phyloP scores from a whole-genome alignment of 192 early-diverging fungal genomes.

The Mortierella antarctica region DNA sequence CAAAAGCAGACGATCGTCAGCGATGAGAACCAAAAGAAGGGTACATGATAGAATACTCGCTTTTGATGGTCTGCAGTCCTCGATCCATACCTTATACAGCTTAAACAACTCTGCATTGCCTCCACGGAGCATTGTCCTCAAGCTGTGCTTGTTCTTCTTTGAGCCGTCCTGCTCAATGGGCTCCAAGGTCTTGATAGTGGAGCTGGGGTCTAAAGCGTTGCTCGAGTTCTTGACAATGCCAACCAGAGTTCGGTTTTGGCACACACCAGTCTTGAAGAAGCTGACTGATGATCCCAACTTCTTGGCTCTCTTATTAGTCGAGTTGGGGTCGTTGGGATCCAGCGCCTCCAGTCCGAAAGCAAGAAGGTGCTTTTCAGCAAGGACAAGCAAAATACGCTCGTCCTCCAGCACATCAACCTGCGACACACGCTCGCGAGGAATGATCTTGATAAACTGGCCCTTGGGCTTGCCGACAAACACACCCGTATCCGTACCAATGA shows the following conservation, averaged over 20 bases:
- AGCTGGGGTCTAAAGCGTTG: conserved; percentile 44
- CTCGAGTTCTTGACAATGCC: conserved; percentile 52
- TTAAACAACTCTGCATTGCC: conserved; percentile 60
- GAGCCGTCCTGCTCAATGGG: conserved; percentile 53
- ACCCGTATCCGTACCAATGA: conserved; percentile 89
- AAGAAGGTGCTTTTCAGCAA: conserved; percentile 80
- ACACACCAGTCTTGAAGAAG: conserved; percentile 61
- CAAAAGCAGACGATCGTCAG: not conserved
- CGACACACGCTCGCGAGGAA: conserved; percentile 79
- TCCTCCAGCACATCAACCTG: conserved; percentile 91
- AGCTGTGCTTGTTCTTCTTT: conserved; percentile 52
- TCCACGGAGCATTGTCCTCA: conserved; percentile 35
- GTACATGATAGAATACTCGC: not conserved
- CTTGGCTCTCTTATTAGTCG: conserved; percentile 57
- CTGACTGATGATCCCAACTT: conserved; percentile 63
- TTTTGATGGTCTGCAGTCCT: not conserved
- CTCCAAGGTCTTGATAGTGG: conserved; percentile 56
- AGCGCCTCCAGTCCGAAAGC: conserved; percentile 82
- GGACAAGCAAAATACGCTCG: conserved; percentile 81
- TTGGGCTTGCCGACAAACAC: conserved; percentile 76
- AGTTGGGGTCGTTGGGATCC: conserved; percentile 70
- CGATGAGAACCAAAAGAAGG: conserved; percentile 33
- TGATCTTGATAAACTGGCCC: conserved; percentile 61
- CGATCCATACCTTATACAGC: conserved; percentile 62
- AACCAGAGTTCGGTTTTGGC: conserved; percentile 49